Percentiles rank a stretch among this genome's conserved stretches.
Conservation (phyloP, 169 alveolate species). For the Toxoplasma gondii region DNA sequence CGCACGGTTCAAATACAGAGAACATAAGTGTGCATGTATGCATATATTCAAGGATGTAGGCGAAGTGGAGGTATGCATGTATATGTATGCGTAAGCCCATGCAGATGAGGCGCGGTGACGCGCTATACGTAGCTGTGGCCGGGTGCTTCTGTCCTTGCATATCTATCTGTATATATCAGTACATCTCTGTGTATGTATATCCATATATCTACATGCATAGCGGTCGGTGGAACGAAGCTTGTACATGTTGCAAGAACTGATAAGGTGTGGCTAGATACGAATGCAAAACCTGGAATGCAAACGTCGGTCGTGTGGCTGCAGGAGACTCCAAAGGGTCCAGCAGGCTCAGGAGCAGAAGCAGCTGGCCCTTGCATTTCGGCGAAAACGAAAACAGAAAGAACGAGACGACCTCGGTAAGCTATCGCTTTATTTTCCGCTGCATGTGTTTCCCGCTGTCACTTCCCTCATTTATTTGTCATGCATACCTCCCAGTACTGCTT, state of each 20-base stretch:
- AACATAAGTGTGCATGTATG: background rate
- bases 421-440: background rate
- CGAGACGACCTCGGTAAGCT: background rate
- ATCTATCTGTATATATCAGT: background rate
- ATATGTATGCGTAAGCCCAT: background rate
- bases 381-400: background rate
- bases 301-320: background rate
- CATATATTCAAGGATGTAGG: background rate
- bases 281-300: background rate
- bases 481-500: too few species aligned
- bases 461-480: too few species aligned
- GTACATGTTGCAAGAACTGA: too few species aligned
- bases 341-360: slow-evolving; percentile 31
- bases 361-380: slow-evolving; percentile 22
- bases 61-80: background rate
- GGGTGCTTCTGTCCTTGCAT: too few species aligned
- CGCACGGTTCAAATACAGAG: background rate
- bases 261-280: background rate
- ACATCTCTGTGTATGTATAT: background rate
- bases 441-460: too few species aligned
- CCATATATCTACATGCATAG: too few species aligned
- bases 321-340: background rate
- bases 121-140: too few species aligned
- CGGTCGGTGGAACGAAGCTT: too few species aligned
- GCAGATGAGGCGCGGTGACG: too few species aligned